Base-by-base conservation (phyloP, 495 filamentous ascomycete species). In the Aspergillus leporis region DNA sequence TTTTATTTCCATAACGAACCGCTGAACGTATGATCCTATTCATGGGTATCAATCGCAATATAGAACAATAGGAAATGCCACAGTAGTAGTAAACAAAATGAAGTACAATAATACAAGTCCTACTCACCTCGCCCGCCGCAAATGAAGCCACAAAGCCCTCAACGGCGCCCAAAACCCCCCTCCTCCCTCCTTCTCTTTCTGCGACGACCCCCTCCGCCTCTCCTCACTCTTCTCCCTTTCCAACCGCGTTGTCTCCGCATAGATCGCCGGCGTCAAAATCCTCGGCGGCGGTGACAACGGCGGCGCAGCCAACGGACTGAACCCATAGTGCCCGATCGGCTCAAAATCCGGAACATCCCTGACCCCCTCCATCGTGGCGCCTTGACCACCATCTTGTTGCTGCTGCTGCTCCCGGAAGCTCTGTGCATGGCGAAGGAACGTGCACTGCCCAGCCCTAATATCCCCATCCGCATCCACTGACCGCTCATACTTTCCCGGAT, bases 251-350 rank as follows among this genome's bases (percentile, higher is more conserved):
- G 46, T 53, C 30, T 63, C 48, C 45, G 54, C 52, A 41, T 68
- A 65, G 5, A 58, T 55, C 7, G 51, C 49, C 12, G 65, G 65
- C 1, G 65, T 68, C 25, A 68, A 46, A 40, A 65, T 61, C 2
- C 60, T 54, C 0, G 48, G 51, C 3, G 65, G 65, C 18, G 64
- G 54, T 25, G 54, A 52, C 25, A 55, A 18, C 51, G 22, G 22
- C 19, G 46, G 21, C 47, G 50, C 23, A 13, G 12, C 18, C 40
- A 55, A 31, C 21, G 53, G 61, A 38, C 47, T 38, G 53, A 51
- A 63, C 0, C 61, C 61, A 40, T 63, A 51, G 28, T 46, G 47
- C 19, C 61, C 61, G 12, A 63, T 40, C 1, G 61, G 61, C 2
- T 50, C 41, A 34, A 61, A 61, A 13, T 49, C 43, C 18, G 21